These are phyloP conservation scores for Xylaria sp. DNA, from an alignment of 495 filamentous ascomycete genomes.

Conservation along the genomic window DNA sequence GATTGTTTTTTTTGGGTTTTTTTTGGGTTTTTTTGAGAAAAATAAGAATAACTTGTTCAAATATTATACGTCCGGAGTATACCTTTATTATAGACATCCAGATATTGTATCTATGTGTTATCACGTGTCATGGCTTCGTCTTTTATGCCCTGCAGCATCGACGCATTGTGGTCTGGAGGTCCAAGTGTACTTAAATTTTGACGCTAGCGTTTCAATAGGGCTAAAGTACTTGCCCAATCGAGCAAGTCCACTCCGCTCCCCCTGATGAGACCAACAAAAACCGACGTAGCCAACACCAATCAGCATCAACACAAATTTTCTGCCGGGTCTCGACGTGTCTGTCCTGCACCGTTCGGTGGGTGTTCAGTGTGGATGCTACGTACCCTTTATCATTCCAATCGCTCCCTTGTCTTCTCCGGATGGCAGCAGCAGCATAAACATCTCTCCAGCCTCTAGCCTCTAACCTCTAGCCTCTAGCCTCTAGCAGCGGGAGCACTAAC, in stretches of 20 bases:
- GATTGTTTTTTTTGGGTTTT: no score
- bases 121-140: background rate
- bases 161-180: background rate
- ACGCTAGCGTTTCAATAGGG: slow-evolving; percentile 11
- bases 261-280: background rate
- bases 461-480: no score
- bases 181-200: background rate
- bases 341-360: background rate
- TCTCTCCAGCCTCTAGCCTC: background rate
- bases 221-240: slow-evolving; percentile 13
- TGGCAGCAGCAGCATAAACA: slow-evolving; percentile 2
- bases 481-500: background rate
- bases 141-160: background rate
- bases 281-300: slow-evolving; percentile 5
- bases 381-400: slow-evolving; percentile 17
- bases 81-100: background rate
- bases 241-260: slow-evolving; percentile 4
- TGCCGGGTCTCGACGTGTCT: slow-evolving; percentile 9
- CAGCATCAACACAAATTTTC: slow-evolving; percentile 20
- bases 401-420: background rate
- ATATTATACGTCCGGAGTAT: background rate
- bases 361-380: slow-evolving; percentile 22
- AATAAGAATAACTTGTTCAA: background rate
- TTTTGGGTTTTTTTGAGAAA: no score
- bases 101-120: background rate